These are phyloP conservation scores for Eutrema salsugineum DNA, from an alignment of 441 rosid genomes.

Conservation along the genomic window DNA sequence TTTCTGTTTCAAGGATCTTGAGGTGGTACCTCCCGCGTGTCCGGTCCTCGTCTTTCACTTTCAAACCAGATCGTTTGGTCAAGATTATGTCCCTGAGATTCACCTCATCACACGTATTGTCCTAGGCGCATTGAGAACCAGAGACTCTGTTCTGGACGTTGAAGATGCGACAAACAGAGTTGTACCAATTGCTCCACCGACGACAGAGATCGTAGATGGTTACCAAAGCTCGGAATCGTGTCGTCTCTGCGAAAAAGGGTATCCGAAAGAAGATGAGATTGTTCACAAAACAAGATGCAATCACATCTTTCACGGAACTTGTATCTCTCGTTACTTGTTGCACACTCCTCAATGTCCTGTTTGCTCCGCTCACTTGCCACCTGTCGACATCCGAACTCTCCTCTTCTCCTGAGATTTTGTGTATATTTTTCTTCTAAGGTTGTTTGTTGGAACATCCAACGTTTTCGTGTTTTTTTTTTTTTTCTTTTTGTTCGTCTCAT, in stretches of 20 bases:
- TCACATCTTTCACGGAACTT: conserved; percentile 16
- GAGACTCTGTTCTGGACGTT: not conserved
- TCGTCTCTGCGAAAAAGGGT: not conserved
- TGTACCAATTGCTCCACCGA: not conserved
- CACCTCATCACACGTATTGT: not conserved
- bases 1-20: conserved; percentile 5
- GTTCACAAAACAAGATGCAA: conserved; percentile 17
- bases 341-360: not conserved
- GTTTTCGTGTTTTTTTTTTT: too few relatives aligned
- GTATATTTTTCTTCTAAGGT: conserved; percentile 19
- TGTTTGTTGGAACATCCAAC: too few relatives aligned
- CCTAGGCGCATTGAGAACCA: not conserved
- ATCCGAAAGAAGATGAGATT: conserved; percentile 9
- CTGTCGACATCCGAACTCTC: not conserved
- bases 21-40: not conserved
- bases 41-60: conserved; percentile 6
- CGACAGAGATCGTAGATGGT: not conserved
- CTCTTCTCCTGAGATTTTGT: not conserved
- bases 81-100: not conserved
- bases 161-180: not conserved
- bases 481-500: too few relatives aligned
- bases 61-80: not conserved
- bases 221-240: not conserved
- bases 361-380: conserved; percentile 2
- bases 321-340: conserved; percentile 10